phyloP scores from a whole-genome alignment of 768 basidiomycete species.

The Heimioporus sp. region DNA sequence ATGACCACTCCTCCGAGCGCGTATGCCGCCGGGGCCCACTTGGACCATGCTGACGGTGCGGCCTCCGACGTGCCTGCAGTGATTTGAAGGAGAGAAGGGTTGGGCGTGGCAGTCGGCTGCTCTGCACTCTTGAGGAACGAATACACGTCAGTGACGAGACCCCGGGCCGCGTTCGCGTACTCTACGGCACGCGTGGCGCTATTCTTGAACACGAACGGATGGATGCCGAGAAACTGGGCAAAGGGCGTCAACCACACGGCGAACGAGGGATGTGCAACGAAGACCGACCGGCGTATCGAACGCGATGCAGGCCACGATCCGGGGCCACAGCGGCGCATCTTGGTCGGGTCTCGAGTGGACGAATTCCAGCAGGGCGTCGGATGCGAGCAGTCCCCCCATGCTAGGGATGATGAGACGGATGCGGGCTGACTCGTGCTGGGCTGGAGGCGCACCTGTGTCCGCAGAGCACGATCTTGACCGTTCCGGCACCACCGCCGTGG shows the following conservation, averaged over 20 bases:
- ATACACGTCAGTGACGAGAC: constrained; percentile 58
- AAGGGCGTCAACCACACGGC: not conserved
- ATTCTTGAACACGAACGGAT: constrained; percentile 85
- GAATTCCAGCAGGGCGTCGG: constrained; percentile 79
- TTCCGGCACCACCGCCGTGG: constrained; percentile 69
- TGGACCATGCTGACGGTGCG: constrained; percentile 45
- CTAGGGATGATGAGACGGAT: constrained; percentile 39
- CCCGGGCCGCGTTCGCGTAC: constrained; percentile 65
- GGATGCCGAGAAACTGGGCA: constrained; percentile 78
- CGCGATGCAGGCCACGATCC: constrained; percentile 78
- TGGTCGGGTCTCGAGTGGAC: constrained; percentile 62
- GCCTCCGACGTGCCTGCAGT: constrained; percentile 26
- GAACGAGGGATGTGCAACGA: not conserved
- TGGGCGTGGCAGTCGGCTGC: constrained; percentile 27
- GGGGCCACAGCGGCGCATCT: constrained; percentile 78
- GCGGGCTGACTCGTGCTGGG: not conserved
- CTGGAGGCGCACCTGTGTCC: constrained; percentile 68
- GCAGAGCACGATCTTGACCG: constrained; percentile 79
- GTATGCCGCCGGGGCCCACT: constrained; percentile 69
- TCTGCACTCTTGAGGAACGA: constrained; percentile 53
- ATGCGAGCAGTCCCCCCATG: constrained; percentile 90
- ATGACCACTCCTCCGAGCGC: constrained; percentile 71
- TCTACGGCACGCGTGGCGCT: constrained; percentile 70
- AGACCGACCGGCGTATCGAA: constrained; percentile 85
- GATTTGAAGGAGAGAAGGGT: constrained; percentile 30